phyloP scores from a whole-genome alignment of 768 basidiomycete species.

The Agaricus bisporus region DNA sequence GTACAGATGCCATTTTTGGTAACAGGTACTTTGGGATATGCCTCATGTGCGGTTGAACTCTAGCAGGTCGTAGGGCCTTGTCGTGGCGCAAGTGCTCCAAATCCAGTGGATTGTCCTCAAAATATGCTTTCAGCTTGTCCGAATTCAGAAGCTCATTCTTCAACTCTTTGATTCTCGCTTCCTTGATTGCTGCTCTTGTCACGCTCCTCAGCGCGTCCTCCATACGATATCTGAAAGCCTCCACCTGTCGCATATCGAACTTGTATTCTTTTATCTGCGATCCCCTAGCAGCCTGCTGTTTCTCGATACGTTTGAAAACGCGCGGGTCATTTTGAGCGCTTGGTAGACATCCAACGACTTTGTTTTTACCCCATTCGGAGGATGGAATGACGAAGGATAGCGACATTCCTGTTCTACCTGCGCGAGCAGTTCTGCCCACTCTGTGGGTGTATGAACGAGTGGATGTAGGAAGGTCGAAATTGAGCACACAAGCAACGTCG shows the following conservation, averaged over 20 bases:
- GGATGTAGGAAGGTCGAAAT: constrained; percentile 93
- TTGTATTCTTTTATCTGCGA: constrained; percentile 80
- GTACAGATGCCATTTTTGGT: constrained; percentile 68
- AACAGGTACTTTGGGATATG: constrained; percentile 91
- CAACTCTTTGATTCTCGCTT: constrained; percentile 90
- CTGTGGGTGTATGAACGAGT: constrained; percentile 90
- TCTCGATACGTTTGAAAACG: constrained; percentile 73
- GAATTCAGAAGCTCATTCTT: constrained; percentile 92
- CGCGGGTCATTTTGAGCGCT: constrained; percentile 72
- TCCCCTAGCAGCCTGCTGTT: constrained; percentile 57
- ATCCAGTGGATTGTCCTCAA: constrained; percentile 94
- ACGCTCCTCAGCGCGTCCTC: constrained; percentile 90
- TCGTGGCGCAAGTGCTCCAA: constrained; percentile 92
- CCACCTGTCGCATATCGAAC: constrained; percentile 94
- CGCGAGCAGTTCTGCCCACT: constrained; percentile 94
- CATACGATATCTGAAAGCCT: constrained; percentile 97
- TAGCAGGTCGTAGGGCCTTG: constrained; percentile 84
- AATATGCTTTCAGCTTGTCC: constrained; percentile 96
- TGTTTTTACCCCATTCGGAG: constrained; percentile 67
- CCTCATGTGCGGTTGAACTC: constrained; percentile 92
- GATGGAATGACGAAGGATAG: constrained; percentile 80
- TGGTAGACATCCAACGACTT: constrained; percentile 61
- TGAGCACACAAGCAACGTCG: constrained; percentile 94
- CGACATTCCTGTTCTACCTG: constrained; percentile 88
- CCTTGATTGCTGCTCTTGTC: constrained; percentile 78